Evolutionary conservation across 2,329 filamentous ascomycete genomes (phyloP), one percentile per base, ranked within the genome.

Genomic region (Myriosclerotinia curreyana): DNA sequence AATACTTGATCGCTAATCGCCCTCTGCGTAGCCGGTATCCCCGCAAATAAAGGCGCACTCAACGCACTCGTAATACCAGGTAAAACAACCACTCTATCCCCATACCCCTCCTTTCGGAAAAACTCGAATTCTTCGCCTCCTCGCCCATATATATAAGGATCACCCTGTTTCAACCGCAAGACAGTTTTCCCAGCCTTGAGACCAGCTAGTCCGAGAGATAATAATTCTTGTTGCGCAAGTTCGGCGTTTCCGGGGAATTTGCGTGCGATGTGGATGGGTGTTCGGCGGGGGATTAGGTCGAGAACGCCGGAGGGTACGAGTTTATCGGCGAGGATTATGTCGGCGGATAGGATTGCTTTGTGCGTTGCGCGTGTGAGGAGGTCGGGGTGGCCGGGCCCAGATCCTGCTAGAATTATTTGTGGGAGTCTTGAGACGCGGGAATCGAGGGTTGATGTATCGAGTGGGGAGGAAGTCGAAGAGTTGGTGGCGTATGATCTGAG

Each of bases 191-290:
- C 95, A 25, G 81, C 79, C 55, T 81, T 78, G 25, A 90, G 71
- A 9, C 86, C 92, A 3, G 85, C 84, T 2, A 96, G 80, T 0
- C 92, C 95, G 71, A 91, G 83, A 61, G 87, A 82, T 3, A 96
- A 83, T 5, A 99, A 86, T 76, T 99, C 95, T 73, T 93, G 87
- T 75, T 99, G 95, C 0, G 95, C 95, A 52, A 86, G 86, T 71
- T 99, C 95, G 49, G 95, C 95, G 76, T 99, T 98, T 28, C 95
- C 95, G 0, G 95, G 95, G 77, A 99, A 99, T 76, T 99, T 99
- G 73, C 93, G 89, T 5, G 95, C 94, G 71, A 99, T 99, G 71
- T 91, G 87, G 15, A 98, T 88, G 12, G 89, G 88, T 11, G 93
- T 96, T 62, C 94, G 86, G 44, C 95, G 91, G 1, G 95, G 95